Percentiles rank a stretch among this genome's conserved stretches.
Conservation (phyloP, 331 rosid species). For the Malus hybrid region DNA sequence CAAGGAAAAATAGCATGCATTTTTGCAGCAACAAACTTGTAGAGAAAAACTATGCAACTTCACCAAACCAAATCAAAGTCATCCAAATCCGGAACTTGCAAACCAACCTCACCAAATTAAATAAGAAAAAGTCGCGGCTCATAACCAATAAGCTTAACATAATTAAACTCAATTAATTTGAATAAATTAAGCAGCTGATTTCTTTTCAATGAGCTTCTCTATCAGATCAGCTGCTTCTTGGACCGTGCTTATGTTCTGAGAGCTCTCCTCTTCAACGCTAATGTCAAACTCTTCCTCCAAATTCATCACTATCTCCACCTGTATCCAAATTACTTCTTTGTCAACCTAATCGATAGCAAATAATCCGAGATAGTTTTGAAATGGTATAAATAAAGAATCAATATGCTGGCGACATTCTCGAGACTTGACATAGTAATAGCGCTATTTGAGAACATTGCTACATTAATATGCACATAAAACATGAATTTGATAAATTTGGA, state of each 20-base stretch:
- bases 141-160: background rate
- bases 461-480: no score
- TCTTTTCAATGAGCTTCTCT: constrained; percentile 56
- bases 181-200: constrained; percentile 18
- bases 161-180: background rate
- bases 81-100: background rate
- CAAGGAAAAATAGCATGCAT: background rate
- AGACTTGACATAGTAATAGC: background rate
- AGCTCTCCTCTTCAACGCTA: constrained; percentile 52
- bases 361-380: no score
- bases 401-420: background rate
- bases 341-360: background rate
- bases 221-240: constrained; percentile 86
- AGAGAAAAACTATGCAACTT: background rate
- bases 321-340: background rate
- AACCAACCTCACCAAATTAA: background rate
- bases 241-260: constrained; percentile 57
- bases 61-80: background rate
- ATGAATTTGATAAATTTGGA: background rate
- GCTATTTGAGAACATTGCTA: background rate
- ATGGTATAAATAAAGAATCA: background rate
- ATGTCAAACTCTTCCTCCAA: constrained; percentile 74
- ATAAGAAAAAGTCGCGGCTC: background rate
- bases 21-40: background rate
- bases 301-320: constrained; percentile 79